Base-by-base conservation (phyloP, 768 basidiomycete genomes). In the Cystobasidium onofrii region DNA sequence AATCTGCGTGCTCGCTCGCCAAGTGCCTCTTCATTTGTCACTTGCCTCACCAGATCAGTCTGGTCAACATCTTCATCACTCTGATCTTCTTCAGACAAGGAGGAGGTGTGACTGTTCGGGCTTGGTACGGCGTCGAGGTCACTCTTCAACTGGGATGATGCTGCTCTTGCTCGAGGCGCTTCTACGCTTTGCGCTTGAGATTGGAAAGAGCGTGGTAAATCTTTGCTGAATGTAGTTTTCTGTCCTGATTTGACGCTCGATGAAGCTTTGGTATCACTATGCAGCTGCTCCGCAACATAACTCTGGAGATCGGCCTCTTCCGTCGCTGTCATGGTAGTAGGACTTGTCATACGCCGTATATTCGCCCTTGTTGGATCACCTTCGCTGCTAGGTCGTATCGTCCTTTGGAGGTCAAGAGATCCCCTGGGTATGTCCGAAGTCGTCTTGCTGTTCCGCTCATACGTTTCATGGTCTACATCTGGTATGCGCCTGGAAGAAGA, bases 331-430 rank as follows among this genome's bases (percentile, higher is more conserved):
- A 60, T 60, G 15, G 23, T 27, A 29, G 57, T 27, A 15, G 57
- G 57, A 29, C 57, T 60, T 20, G 57, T 60, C 57, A 20, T 60
- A 29, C 57, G 25, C 25, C 33, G 10, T 1, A 60, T 9, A 29
- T 25, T 29, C 15, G 29, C 31, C 33, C 33, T 12, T 6, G 25
- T 27, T 6, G 33, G 33, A 60, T 4, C 33, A 29, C 29, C 29
- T 13, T 60, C 57, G 25, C 29, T 60, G 15, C 57, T 34, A 60
- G 57, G 57, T 60, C 57, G 17, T 6, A 60, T 6, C 15, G 57
- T 60, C 25, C 27, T 27, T 20, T 60, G 57, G 4, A 60, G 57
- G 31, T 60, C 57, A 60, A 60, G 57, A 60, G 57, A 60, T 29
- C 57, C 57, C 20, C 57, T 27, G 4, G 17, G 13, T 4, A 50